A percentile compares a stretch with the other conserved stretches of the same genome.
phyloP scores from a whole-genome alignment of 2,329 filamentous ascomycete species.

The Chaetomium strumarium region DNA sequence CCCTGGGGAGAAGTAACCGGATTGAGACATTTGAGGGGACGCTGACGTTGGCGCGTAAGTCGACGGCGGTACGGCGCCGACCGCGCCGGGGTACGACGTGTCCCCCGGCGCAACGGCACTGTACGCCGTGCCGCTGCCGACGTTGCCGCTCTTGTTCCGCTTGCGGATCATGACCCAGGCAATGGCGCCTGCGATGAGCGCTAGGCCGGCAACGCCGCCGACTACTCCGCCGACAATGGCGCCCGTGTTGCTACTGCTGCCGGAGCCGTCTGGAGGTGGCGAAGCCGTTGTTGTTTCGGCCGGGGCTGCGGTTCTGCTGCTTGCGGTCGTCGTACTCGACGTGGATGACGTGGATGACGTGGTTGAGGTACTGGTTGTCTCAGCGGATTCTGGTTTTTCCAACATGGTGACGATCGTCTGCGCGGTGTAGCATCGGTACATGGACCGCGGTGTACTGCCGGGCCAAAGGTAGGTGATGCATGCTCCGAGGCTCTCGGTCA shows the following conservation, averaged over 20 bases:
- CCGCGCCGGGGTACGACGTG: slow-evolving; percentile 2
- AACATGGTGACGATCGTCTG: slow-evolving; percentile 30
- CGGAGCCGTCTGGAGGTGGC: background rate
- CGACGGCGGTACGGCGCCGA: background rate
- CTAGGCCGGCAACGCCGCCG: slow-evolving; percentile 26
- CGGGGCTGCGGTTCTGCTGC: background rate
- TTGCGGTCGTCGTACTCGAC: background rate
- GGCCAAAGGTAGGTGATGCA: slow-evolving; percentile 37
- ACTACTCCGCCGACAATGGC: slow-evolving; percentile 30
- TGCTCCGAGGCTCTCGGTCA: slow-evolving; percentile 20
- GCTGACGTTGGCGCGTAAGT: slow-evolving; percentile 1
- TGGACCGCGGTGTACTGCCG: slow-evolving; percentile 29
- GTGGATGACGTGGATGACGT: slow-evolving; percentile 4
- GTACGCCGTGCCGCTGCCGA: slow-evolving; percentile 12
- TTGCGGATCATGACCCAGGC: slow-evolving; percentile 25
- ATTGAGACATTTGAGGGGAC: slow-evolving; percentile 11
- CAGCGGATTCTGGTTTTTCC: slow-evolving; percentile 32
- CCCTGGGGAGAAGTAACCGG: slow-evolving; percentile 7
- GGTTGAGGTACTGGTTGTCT: slow-evolving; percentile 23
- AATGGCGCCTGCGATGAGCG: slow-evolving; percentile 23
- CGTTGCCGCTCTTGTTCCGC: slow-evolving; percentile 22
- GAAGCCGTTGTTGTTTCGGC: background rate
- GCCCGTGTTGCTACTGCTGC: slow-evolving; percentile 21
- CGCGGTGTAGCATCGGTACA: slow-evolving; percentile 32
- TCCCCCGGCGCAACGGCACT: slow-evolving; percentile 18